Evolutionary conservation across 495 filamentous ascomycete genomes (phyloP).

Genomic region (Cercophora samala): DNA sequence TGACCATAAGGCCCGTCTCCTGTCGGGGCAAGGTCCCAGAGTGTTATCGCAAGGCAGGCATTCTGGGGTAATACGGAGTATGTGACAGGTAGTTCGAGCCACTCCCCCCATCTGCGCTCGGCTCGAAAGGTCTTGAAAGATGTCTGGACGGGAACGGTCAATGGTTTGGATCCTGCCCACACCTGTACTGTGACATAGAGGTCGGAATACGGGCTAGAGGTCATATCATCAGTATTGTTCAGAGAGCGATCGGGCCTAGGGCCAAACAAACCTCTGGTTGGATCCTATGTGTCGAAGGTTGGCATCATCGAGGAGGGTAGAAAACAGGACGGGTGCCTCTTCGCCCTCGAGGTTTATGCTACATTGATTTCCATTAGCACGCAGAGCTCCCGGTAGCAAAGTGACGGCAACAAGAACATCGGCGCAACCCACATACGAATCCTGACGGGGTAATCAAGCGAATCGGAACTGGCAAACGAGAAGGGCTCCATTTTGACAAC

Average conservation of each 20-base stretch:
- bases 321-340: constrained; percentile 72
- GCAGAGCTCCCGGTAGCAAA: background rate
- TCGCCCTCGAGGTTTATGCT: constrained; percentile 79
- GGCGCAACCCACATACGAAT: constrained; percentile 60
- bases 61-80: constrained; percentile 76
- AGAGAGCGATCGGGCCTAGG: background rate
- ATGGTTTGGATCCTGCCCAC: constrained; percentile 92
- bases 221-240: constrained; percentile 41
- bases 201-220: constrained; percentile 64
- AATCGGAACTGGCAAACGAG: constrained; percentile 83
- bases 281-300: constrained; percentile 84
- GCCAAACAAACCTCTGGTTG: constrained; percentile 40
- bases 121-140: constrained; percentile 83
- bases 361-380: background rate
- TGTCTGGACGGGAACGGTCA: constrained; percentile 89
- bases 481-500: constrained; percentile 74
- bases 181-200: constrained; percentile 89
- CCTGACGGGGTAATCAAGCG: constrained; percentile 71
- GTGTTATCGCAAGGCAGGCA: constrained; percentile 83
- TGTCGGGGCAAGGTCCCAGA: constrained; percentile 89
- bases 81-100: constrained; percentile 80
- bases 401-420: background rate
- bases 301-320: constrained; percentile 69
- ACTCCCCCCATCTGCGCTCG: constrained; percentile 88
- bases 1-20: constrained; percentile 63